These are phyloP conservation scores for Malassezia slooffiae DNA, from an alignment of 1,284 basidiomycete species.

Conservation along the genomic window DNA sequence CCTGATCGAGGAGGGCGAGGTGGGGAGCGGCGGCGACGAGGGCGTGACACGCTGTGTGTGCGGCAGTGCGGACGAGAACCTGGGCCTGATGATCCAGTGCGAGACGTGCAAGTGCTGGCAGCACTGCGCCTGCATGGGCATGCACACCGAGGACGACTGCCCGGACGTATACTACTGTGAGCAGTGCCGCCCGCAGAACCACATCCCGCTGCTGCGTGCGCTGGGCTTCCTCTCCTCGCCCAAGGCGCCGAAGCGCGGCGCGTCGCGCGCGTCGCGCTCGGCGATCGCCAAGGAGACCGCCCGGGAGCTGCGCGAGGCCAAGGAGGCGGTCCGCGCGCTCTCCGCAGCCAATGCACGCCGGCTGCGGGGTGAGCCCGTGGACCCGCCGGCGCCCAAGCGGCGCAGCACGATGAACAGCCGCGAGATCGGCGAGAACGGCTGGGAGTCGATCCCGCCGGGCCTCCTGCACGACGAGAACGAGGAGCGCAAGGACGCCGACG, in stretches of 20 bases:
- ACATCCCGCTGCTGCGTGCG: conserved; percentile 48
- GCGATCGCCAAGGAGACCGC: conserved; percentile 21
- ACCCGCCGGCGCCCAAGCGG: conserved; percentile 46
- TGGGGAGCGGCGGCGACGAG: conserved; percentile 55
- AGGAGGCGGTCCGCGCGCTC: conserved; percentile 36
- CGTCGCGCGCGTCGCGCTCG: conserved; percentile 9
- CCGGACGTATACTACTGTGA: conserved; percentile 70
- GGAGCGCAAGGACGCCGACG: conserved; percentile 45
- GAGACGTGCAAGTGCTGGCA: conserved; percentile 97
- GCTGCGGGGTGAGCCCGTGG: conserved; percentile 19
- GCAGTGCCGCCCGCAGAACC: conserved; percentile 76
- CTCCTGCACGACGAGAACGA: conserved; percentile 46
- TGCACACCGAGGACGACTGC: conserved; percentile 63
- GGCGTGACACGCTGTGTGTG: conserved; percentile 89
- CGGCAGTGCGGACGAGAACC: conserved; percentile 58
- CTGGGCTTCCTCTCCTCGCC: conserved; percentile 31
- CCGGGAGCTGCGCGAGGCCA: conserved; percentile 40
- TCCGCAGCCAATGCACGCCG: conserved; percentile 37
- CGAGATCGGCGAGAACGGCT: conserved; percentile 83
- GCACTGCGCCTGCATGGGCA: conserved; percentile 92
- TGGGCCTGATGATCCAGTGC: conserved; percentile 86
- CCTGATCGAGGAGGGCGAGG: conserved; percentile 2
- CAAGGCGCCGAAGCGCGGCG: conserved; percentile 27
- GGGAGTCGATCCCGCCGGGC: conserved; percentile 55
- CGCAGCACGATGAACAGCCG: conserved; percentile 77